phyloP scores from a whole-genome alignment of 306 rosid genomes.

The Begonia fuchsioides region DNA sequence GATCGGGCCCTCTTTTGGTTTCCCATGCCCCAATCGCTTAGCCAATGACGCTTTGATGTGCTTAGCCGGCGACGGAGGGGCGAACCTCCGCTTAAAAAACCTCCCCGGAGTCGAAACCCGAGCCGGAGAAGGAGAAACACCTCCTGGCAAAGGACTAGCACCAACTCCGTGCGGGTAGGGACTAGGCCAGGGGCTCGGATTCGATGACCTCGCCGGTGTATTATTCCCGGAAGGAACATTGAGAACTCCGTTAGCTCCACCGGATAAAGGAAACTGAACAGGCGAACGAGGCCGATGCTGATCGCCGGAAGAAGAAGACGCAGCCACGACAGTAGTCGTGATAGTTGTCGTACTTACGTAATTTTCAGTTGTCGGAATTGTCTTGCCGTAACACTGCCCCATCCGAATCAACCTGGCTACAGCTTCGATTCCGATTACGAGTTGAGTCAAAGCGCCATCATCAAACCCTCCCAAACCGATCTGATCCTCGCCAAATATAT shows the following conservation, averaged over 20 bases:
- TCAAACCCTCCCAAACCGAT: conserved; percentile 26
- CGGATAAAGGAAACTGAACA: conserved; percentile 9
- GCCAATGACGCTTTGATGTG: conserved; percentile 63
- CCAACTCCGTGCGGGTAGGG: conserved; percentile 72
- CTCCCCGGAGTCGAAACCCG: conserved; percentile 80
- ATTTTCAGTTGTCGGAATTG: conserved; percentile 22
- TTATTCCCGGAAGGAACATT: conserved; percentile 24
- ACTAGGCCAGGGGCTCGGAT: conserved; percentile 85
- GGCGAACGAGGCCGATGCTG: conserved; percentile 17
- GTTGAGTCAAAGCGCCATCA: conserved; percentile 39
- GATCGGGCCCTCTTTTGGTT: conserved; percentile 58
- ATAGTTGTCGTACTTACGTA: conserved; percentile 26
- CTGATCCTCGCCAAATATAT: neutral
- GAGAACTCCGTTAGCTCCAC: conserved; percentile 20
- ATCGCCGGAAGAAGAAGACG: conserved; percentile 2
- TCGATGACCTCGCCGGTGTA: conserved; percentile 54
- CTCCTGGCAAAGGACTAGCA: conserved; percentile 54
- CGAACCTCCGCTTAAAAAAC: conserved; percentile 46
- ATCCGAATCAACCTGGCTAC: conserved; percentile 19
- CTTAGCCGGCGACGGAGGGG: conserved; percentile 96
- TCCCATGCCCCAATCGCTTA: conserved; percentile 46
- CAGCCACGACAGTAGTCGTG: conserved; percentile 8
- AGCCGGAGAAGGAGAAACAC: conserved; percentile 83
- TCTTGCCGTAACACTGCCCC: conserved; percentile 89
- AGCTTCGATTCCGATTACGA: conserved; percentile 27